Conservation (phyloP, 805 yeast species). For the Candida argentea region DNA sequence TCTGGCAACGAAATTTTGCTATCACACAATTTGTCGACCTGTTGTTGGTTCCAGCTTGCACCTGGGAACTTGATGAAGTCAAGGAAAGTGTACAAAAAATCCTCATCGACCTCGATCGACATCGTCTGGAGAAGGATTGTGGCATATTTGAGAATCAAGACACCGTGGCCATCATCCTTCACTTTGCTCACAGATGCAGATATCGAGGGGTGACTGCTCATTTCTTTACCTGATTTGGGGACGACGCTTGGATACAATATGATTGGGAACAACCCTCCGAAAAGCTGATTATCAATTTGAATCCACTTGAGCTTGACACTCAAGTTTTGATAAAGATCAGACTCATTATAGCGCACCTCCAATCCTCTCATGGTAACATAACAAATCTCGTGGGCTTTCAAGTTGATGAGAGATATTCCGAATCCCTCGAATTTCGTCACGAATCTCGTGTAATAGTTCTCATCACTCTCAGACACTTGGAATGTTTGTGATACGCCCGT, state of each 20-base stretch:
- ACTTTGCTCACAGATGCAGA: constrained; percentile 78
- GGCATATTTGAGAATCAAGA: constrained; percentile 82
- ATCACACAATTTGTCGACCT: constrained; percentile 47
- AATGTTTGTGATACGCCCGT: constrained; percentile 31
- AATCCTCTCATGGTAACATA: constrained; percentile 77
- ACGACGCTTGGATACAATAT: constrained; percentile 82
- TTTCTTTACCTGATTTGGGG: constrained; percentile 73
- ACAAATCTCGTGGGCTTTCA: constrained; percentile 64
- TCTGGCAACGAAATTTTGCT: constrained; percentile 58
- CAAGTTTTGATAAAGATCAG: constrained; percentile 73
- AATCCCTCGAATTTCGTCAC: constrained; percentile 69
- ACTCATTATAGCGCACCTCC: constrained; percentile 71
- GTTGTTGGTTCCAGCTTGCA: constrained; percentile 54
- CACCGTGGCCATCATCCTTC: constrained; percentile 87
- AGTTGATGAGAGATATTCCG: constrained; percentile 76
- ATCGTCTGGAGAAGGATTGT: constrained; percentile 83
- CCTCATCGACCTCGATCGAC: constrained; percentile 90
- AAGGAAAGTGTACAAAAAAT: constrained; percentile 69
- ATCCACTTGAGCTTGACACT: constrained; percentile 86
- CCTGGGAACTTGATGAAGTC: constrained; percentile 79
- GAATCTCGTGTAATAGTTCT: constrained; percentile 41
- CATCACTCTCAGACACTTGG: constrained; percentile 45
- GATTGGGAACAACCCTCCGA: constrained; percentile 83
- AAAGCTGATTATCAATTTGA: constrained; percentile 86
- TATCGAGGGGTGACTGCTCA: constrained; percentile 83